Evolutionary conservation across 345 rosid genomes (phyloP).

Genomic region (Moricandia arvensis): DNA sequence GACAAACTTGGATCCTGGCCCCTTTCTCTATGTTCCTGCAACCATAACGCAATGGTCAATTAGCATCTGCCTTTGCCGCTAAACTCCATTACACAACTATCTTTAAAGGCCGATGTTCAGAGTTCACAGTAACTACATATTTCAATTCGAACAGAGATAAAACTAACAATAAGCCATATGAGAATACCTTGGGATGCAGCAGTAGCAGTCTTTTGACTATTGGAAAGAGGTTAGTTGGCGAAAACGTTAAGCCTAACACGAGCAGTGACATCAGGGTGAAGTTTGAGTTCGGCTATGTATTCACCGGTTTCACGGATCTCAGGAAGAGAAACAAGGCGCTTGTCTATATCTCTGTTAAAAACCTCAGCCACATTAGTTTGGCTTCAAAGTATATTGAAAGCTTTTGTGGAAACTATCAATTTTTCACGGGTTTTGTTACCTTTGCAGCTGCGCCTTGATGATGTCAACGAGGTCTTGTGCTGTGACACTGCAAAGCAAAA

Average conservation of each 20-base stretch:
- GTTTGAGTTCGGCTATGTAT: constrained; percentile 85
- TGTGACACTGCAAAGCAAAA: constrained; percentile 62
- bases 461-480: constrained; percentile 91
- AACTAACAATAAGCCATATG: not conserved
- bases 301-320: constrained; percentile 94
- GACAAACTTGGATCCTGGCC: constrained; percentile 6
- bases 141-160: not conserved
- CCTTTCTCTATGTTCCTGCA: constrained; percentile 24
- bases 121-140: not conserved
- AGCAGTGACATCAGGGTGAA: constrained; percentile 92
- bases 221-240: constrained; percentile 53
- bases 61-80: not conserved
- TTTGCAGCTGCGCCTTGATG: constrained; percentile 87
- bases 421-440: constrained; percentile 44
- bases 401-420: not conserved
- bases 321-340: constrained; percentile 68
- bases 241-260: constrained; percentile 70
- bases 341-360: constrained; percentile 78
- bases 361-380: not conserved
- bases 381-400: not conserved
- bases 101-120: not conserved
- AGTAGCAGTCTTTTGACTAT: constrained; percentile 1
- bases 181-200: constrained; percentile 11
- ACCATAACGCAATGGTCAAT: not conserved
- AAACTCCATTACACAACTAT: not conserved